Percentiles rank a stretch among this genome's conserved stretches.
Conservation (phyloP, 345 rosid genomes). For the Rhizophora mangle region DNA sequence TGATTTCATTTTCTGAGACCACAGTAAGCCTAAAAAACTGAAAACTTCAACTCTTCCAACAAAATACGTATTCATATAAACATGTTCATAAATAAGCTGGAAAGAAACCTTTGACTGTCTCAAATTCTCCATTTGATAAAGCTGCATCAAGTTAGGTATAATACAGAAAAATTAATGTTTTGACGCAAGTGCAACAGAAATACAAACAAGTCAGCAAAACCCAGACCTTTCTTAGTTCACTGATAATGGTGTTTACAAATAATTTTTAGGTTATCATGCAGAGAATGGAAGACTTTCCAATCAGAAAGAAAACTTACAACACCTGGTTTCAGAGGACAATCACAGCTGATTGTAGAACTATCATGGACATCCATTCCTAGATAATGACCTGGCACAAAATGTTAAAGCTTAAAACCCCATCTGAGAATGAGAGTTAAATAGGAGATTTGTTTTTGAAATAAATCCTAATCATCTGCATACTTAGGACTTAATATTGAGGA, state of each 20-base stretch:
- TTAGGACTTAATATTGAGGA: not conserved
- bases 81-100: too few species aligned
- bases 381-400: constrained; percentile 67
- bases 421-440: not conserved
- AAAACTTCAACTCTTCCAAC: too few species aligned
- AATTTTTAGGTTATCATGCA: not conserved
- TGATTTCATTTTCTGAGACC: too few species aligned
- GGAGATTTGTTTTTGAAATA: constrained; percentile 1
- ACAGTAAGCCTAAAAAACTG: too few species aligned
- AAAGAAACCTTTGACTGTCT: too few species aligned
- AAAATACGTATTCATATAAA: too few species aligned
- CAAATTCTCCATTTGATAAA: too few species aligned
- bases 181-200: not conserved
- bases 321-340: constrained; percentile 79
- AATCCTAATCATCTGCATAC: not conserved
- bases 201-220: not conserved
- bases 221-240: not conserved
- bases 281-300: not conserved
- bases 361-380: constrained; percentile 99
- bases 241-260: not conserved
- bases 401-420: not conserved
- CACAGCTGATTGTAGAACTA: constrained; percentile 65
- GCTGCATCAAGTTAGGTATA: not conserved
- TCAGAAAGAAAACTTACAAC: constrained; percentile 57
- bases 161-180: not conserved